Base-by-base conservation (phyloP, 2,329 filamentous ascomycete species). In the Penicillium corylophilum region DNA sequence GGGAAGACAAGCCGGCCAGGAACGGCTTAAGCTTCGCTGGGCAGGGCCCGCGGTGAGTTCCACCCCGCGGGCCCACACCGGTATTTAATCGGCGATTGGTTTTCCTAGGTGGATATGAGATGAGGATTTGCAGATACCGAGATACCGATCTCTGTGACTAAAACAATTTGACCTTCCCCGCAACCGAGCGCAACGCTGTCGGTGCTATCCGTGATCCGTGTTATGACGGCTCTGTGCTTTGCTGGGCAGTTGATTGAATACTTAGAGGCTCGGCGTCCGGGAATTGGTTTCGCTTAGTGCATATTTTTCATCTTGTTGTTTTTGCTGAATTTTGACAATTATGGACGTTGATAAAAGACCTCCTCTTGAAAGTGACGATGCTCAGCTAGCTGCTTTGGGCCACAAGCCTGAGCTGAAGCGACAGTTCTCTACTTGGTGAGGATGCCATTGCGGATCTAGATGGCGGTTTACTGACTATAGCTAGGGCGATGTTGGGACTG, bases 321-420 rank as follows among this genome's bases (percentile, higher is more conserved):
- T 5, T 20, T 8, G 20, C 20, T 26, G 15, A 44, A 15, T 45
- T 41, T 43, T 28, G 6, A 16, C 7, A 39, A 18, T n/a, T 13
- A 45, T 44, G 40, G 43, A 22, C 26, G 18, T 13, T 35, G 24
- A 38, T 56, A 61, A 62, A 50, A 49, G 52, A 44, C 50, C 15
- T 13, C 46, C 46, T 8, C 42, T 61, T 20, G 54, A 62, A 40
- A 57, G 51, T 46, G 59, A 63, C 46, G 59, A 63, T 47, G 59
- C 61, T 12, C 53, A 56, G 50, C 36, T 63, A 39, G 61, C 55
- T 10, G 55, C 61, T 6, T 51, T 85, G 57, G 82, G 83, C 48
- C 77, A 83, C 64, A 77, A 78, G 66, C 76, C 79, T 41, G 80
- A 84, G 63, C 69, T 85, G 35, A 73, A 81, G 62, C 74, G 82